Base-by-base conservation (phyloP, 2,329 filamentous ascomycete genomes). In the Aspergillus costaricaensis region DNA sequence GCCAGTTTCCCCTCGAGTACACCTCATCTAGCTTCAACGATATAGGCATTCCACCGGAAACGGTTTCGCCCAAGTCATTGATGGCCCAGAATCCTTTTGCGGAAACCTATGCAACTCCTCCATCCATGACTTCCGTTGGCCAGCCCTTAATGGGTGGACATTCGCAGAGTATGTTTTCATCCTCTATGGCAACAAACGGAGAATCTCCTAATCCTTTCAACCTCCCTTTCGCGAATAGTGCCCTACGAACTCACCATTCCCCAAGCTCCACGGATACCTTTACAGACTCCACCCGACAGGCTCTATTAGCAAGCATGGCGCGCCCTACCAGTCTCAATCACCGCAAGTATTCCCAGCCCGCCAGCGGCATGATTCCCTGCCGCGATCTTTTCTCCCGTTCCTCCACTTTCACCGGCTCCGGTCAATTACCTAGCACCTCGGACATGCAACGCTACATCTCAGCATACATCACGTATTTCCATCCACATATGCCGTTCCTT, bases 401-500 rank as follows among this genome's bases (percentile, higher is more conserved):
- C 32, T 67, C 66, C 62, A 69, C 67, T 64, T 74, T 74, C 67
- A 65, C 75, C 78, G 68, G 72, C 70, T 62, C 79, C 83, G 68
- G 82, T 79, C 70, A 84, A 80, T 68, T 96, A 60, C 93, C 94
- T 56, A 92, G 85, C 78, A 94, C 91, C 36, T 83, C 86, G 72
- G 92, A 97, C 73, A 86, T 98, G 63, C 92, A 96, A 76, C 90
- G 92, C 74, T 97, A 93, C 76, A 91, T 97, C 64, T 88, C 88
- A 65, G 90, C 93, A 61, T 98, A 97, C 78, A 87, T 98, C 70
- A 88, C 88, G 65, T 96, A 91, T 75, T 96, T 96, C 76, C 93
- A 97, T 72, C 94, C 94, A 21, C 94, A 98, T 74, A 79, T 96
- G 62, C 94, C 95, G n/a, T 96, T 98, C 76, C 81, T 96, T 62